A percentile compares a stretch with the other conserved stretches of the same genome.
These are phyloP conservation scores for Pseudogymnoascus sp. DNA, from an alignment of 2,329 filamentous ascomycete genomes.

Conservation along the genomic window DNA sequence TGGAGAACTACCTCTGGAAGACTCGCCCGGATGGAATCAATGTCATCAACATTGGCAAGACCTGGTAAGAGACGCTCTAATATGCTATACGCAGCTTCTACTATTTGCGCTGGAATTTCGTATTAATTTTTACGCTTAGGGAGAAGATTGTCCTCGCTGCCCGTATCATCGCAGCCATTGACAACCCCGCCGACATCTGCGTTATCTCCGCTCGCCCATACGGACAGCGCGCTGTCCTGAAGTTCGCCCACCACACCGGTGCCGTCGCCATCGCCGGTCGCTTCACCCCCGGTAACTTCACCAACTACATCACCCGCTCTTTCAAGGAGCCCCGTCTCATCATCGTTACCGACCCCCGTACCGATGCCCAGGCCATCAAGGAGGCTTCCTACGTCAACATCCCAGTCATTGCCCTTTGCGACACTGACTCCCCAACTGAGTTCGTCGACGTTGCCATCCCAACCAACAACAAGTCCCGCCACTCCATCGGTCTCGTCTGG, in stretches of 20 bases:
- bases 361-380: constrained; percentile 99
- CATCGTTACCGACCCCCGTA: constrained; percentile 98
- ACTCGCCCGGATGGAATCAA: constrained; percentile 97
- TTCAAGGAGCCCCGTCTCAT: constrained; percentile 99
- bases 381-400: constrained; percentile 99
- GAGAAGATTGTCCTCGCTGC: constrained; percentile 99
- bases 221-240: constrained; percentile 98
- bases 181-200: constrained; percentile 99
- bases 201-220: constrained; percentile 99
- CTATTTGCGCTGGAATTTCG: neutral
- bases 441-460: constrained; percentile 99
- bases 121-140: constrained; percentile 45
- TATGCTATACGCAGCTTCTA: neutral
- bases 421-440: constrained; percentile 98
- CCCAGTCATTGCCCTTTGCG: constrained; percentile 96
- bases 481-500: constrained; percentile 97
- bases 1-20: constrained; percentile 99
- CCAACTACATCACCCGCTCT: constrained; percentile 99
- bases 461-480: constrained; percentile 99
- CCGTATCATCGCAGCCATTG: constrained; percentile 96
- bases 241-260: constrained; percentile 98
- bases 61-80: constrained; percentile 62
- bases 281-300: constrained; percentile 99
- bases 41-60: constrained; percentile 99
- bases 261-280: constrained; percentile 97